Evolutionary conservation across 2,329 filamentous ascomycete genomes (phyloP).

Genomic region (Trichoderma cornu-damae): DNA sequence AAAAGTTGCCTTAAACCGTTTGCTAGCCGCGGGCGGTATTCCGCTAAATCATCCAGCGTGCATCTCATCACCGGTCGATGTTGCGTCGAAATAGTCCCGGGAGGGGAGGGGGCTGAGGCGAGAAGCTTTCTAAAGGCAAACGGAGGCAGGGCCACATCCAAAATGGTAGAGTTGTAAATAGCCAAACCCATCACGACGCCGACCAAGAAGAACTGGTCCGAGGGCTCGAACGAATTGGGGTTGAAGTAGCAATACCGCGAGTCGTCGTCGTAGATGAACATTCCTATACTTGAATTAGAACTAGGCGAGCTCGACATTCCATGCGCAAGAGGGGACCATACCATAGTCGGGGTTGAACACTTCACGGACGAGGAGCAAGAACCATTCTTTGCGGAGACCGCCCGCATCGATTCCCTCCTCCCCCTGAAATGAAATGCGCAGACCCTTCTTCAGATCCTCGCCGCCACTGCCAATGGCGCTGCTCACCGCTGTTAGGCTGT

Average conservation of each 20-base stretch:
- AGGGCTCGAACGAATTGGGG: conserved; percentile 80
- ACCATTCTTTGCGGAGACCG: conserved; percentile 91
- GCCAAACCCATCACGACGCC: conserved; percentile 83
- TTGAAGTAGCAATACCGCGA: conserved; percentile 93
- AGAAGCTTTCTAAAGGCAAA: conserved; percentile 87
- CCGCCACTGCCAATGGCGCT: conserved; percentile 74
- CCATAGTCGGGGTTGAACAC: conserved; percentile 88
- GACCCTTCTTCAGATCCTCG: conserved; percentile 84
- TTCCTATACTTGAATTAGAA: conserved; percentile 48
- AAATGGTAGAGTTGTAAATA: conserved; percentile 91
- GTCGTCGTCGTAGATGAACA: conserved; percentile 89
- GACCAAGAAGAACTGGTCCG: conserved; percentile 86
- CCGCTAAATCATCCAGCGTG: conserved; percentile 74
- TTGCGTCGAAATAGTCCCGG: conserved; percentile 47
- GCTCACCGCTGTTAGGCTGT: conserved; percentile 78
- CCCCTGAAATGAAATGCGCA: conserved; percentile 78
- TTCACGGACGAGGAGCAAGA: conserved; percentile 78
- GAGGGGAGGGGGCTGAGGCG: conserved; percentile 63
- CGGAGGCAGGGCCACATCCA: conserved; percentile 81
- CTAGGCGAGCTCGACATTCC: neutral
- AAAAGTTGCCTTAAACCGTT: conserved; percentile 69
- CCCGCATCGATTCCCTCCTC: conserved; percentile 91
- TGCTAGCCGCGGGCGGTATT: conserved; percentile 72
- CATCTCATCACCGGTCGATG: conserved; percentile 62
- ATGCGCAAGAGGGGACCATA: conserved; percentile 40